Evolutionary conservation across 2,329 filamentous ascomycete genomes (phyloP).

Genomic region (Didymella exigua): DNA sequence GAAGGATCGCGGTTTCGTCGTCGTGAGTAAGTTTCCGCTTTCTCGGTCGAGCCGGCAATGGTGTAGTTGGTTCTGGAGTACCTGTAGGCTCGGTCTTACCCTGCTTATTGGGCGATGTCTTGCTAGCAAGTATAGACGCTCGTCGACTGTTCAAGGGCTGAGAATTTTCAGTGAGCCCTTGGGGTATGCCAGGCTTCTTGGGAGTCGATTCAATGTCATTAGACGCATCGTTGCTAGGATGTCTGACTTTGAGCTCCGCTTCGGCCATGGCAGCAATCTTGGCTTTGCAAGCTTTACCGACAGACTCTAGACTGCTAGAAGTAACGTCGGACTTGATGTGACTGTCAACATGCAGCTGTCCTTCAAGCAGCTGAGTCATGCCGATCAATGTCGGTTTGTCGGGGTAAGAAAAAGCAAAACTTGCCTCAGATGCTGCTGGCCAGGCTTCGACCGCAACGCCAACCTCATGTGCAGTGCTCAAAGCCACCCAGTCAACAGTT

Average conservation of each 20-base stretch:
- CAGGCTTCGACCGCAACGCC: slow-evolving; percentile 74
- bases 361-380: slow-evolving; percentile 60
- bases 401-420: slow-evolving; percentile 68
- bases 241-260: slow-evolving; percentile 24
- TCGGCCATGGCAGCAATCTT: slow-evolving; percentile 33
- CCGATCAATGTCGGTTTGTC: slow-evolving; percentile 62
- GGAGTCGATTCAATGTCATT: slow-evolving; percentile 8
- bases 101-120: slow-evolving; percentile 29
- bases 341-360: slow-evolving; percentile 60
- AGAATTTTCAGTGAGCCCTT: slow-evolving; percentile 47
- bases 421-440: slow-evolving; percentile 62
- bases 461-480: slow-evolving; percentile 76
- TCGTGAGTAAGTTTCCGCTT: slow-evolving; percentile 43
- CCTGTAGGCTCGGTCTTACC: slow-evolving; percentile 5
- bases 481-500: slow-evolving; percentile 68
- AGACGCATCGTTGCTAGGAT: not conserved
- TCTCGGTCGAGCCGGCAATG: slow-evolving; percentile 20
- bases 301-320: slow-evolving; percentile 27
- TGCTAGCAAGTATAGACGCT: slow-evolving; percentile 27
- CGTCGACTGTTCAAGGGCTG: slow-evolving; percentile 40
- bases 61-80: slow-evolving; percentile 14
- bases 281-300: slow-evolving; percentile 38
- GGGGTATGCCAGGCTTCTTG: slow-evolving; percentile 49
- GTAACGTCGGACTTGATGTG: slow-evolving; percentile 35
- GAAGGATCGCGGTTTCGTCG: slow-evolving; percentile 39